Evolutionary conservation across 805 yeast genomes (phyloP), one percentile per base, ranked within the genome.

Genomic region (Blastobotrys robertii): DNA sequence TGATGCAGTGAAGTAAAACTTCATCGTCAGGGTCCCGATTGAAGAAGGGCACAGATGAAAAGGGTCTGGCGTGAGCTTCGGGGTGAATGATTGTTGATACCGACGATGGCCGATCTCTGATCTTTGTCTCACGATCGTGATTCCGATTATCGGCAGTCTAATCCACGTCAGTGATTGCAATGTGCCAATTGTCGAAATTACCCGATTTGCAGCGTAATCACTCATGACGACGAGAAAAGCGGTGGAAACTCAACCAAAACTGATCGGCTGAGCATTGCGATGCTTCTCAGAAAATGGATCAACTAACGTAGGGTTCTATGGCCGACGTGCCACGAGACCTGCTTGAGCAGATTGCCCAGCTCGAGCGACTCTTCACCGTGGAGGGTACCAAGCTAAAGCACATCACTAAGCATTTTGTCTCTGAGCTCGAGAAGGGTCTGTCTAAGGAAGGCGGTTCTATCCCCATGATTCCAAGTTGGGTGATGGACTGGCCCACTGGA

Each of bases 401-500:
- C 46, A 78, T 90, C 64, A 77, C 85, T 40, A 72, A 74, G 38
- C 94, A 81, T 59, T 90, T 90, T 64, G 74, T 81, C 43, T 46
- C 62, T 19, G 97, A 90, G 66, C 76, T 90, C 55, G 77, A 79
- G 50, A 83, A 83, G 63, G 97, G 97, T 47, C 72, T 83, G 52
- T 71, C 80, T 50, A 30, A 49, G 47, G 64, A 71, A 45, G 90
- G 92, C 41, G 94, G 92, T 46, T 81, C 81, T 63, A 85, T 86
- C 58, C 97, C 98, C 48, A 90, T 90, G 97, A 87, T 82, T 60
- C 95, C 95, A 38, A 84, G 94, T 49, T 90, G 97, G 97, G 97
- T 90, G 44, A 70, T 87, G 73, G 94, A 83, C 58, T 82, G 71
- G 70, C 97, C 97, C 51, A 81, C 90, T 40, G 98, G 98, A 51